Evolutionary conservation across 2,329 filamentous ascomycete genomes (phyloP).

Genomic region (Elsinoe batatas): DNA sequence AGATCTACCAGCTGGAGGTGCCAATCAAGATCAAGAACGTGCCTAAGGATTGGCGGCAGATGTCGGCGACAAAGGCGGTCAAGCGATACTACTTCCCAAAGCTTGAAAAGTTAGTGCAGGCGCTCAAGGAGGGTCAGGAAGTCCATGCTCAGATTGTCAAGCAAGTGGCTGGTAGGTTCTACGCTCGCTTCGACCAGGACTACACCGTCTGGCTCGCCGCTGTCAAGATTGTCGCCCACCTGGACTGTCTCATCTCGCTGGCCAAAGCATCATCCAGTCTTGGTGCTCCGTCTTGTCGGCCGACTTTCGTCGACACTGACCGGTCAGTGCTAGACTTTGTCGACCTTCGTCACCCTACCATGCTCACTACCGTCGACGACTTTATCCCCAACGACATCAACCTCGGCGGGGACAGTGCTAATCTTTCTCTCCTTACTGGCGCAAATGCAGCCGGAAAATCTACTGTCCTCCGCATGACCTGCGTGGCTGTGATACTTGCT

Average conservation of each 20-base stretch:
- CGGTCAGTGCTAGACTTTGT: slow-evolving; percentile 83
- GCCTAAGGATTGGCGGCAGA: slow-evolving; percentile 83
- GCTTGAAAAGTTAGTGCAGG: slow-evolving; percentile 69
- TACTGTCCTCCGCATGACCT: slow-evolving; percentile 92
- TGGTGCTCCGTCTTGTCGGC: slow-evolving; percentile 79
- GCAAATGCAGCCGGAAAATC: slow-evolving; percentile 97
- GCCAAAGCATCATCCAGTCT: slow-evolving; percentile 78
- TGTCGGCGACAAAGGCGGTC: slow-evolving; percentile 83
- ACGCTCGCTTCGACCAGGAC: slow-evolving; percentile 75
- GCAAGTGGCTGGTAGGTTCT: slow-evolving; percentile 75
- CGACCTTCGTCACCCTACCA: slow-evolving; percentile 89
- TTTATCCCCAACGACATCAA: slow-evolving; percentile 95
- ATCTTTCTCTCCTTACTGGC: slow-evolving; percentile 85
- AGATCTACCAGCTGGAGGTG: slow-evolving; percentile 91
- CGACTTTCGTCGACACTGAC: slow-evolving; percentile 61
- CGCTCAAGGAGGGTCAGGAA: slow-evolving; percentile 88
- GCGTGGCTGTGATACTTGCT: slow-evolving; percentile 92
- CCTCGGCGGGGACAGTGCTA: slow-evolving; percentile 69
- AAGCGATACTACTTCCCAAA: slow-evolving; percentile 92
- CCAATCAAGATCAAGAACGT: slow-evolving; percentile 70
- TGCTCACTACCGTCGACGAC: slow-evolving; percentile 77
- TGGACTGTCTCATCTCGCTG: slow-evolving; percentile 89
- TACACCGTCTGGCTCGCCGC: slow-evolving; percentile 79
- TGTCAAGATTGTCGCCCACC: slow-evolving; percentile 80
- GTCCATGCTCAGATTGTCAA: slow-evolving; percentile 85